A percentile compares a stretch with the other conserved stretches of the same genome.
phyloP scores from a whole-genome alignment of 495 filamentous ascomycete species.

The Aspergillus nanangensis region DNA sequence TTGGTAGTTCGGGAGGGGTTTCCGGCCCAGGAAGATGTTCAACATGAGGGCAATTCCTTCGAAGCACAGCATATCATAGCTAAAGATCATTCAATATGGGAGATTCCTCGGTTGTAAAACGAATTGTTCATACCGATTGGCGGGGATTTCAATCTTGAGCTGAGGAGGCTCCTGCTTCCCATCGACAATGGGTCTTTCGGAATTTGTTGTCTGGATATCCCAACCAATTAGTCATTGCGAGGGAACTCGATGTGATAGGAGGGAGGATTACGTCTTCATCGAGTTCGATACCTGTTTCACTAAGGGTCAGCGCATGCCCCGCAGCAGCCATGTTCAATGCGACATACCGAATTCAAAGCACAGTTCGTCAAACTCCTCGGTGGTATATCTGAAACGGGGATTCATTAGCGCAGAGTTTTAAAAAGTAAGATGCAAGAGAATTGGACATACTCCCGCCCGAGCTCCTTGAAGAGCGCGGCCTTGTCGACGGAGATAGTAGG shows the following conservation, averaged over 20 bases:
- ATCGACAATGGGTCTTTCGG: conserved; percentile 66
- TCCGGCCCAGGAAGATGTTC: conserved; percentile 83
- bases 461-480: conserved; percentile 85
- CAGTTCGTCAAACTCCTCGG: conserved; percentile 90
- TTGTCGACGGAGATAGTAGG: conserved; percentile 96
- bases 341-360: conserved; percentile 93
- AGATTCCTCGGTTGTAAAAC: neutral
- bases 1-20: conserved; percentile 70
- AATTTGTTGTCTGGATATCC: conserved; percentile 59
- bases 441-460: conserved; percentile 74
- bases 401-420: neutral
- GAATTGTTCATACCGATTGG: conserved; percentile 61
- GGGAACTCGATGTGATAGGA: neutral
- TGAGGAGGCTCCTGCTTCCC: conserved; percentile 83
- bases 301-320: conserved; percentile 32
- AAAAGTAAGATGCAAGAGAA: neutral
- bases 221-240: conserved; percentile 12
- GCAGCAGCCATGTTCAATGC: conserved; percentile 9
- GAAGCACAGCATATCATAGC: conserved; percentile 98
- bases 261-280: conserved; percentile 72
- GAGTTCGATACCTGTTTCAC: conserved; percentile 71
- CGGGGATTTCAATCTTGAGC: conserved; percentile 97
- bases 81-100: conserved; percentile 31
- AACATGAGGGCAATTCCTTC: conserved; percentile 95
- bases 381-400: conserved; percentile 64